phyloP scores from a whole-genome alignment of 1,284 basidiomycete genomes.

The Phellopilus nigrolimitatus region DNA sequence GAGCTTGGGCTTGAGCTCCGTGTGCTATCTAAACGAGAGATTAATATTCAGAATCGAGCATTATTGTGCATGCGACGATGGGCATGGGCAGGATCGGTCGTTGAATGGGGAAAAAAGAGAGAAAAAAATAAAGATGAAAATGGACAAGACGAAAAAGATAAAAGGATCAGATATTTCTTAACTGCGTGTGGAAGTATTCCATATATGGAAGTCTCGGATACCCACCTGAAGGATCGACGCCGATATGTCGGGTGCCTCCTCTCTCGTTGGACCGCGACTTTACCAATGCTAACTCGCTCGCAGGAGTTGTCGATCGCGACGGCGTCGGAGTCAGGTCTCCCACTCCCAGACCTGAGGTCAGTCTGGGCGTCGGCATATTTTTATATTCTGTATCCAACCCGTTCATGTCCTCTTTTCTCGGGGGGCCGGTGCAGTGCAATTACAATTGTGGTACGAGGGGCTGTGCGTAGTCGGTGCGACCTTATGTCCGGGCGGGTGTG shows the following conservation, averaged over 20 bases:
- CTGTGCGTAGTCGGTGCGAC: no score
- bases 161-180: no score
- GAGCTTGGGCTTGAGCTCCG: background rate
- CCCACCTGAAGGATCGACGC: slow-evolving; percentile 5
- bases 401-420: no score
- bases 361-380: no score
- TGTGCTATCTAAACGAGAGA: background rate
- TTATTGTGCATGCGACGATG: background rate
- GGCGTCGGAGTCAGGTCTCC: slow-evolving; percentile 15
- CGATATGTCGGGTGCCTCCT: background rate
- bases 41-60: background rate
- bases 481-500: no score
- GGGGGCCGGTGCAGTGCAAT: no score
- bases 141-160: slow-evolving; percentile 3
- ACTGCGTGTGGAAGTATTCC: no score
- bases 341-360: background rate
- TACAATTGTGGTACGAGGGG: no score
- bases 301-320: slow-evolving; percentile 15
- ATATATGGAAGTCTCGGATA: background rate
- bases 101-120: slow-evolving; percentile 8
- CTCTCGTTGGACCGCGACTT: background rate
- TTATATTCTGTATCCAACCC: no score
- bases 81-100: slow-evolving; percentile 13
- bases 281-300: background rate
- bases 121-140: slow-evolving; percentile 15